These are phyloP conservation scores for Naumovozyma castellii DNA, from an alignment of 805 yeast species.

Conservation along the genomic window DNA sequence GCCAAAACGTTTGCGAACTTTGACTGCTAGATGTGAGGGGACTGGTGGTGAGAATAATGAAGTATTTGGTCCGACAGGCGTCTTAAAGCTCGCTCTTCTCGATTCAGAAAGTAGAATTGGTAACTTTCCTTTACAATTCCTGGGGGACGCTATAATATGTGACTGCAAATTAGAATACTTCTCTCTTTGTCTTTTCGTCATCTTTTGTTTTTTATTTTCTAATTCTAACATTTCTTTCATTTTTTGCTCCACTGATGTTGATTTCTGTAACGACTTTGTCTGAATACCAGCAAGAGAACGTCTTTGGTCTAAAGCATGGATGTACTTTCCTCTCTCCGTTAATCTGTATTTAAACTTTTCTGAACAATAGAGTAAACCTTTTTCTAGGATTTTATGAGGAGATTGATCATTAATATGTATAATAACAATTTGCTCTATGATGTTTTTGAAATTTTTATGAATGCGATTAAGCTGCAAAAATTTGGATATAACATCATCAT, in stretches of 20 bases:
- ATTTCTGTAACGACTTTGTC: conserved; percentile 5
- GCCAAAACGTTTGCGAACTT: conserved; percentile 11
- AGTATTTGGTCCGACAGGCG: conserved; percentile 16
- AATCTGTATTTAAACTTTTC: conserved; percentile 18
- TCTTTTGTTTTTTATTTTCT: conserved; percentile 15
- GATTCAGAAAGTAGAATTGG: conserved; percentile 26
- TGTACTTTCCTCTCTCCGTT: conserved; percentile 30
- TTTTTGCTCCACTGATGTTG: conserved; percentile 20
- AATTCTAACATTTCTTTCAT: conserved; percentile 21
- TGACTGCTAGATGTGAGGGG: conserved; percentile 25
- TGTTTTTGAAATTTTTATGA: conserved; percentile 23
- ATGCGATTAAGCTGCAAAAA: conserved; percentile 23
- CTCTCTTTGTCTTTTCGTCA: conserved; percentile 7
- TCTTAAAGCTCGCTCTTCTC: conserved; percentile 18
- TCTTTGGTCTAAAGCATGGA: conserved; percentile 11
- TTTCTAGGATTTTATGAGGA: conserved; percentile 25
- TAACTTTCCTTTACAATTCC: conserved; percentile 19
- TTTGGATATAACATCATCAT: conserved; percentile 9
- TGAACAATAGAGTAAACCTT: conserved; percentile 23
- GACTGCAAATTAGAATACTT: conserved; percentile 21
- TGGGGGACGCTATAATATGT: conserved; percentile 26
- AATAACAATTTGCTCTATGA: conserved; percentile 21
- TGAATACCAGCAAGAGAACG: conserved; percentile 12
- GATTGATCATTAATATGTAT: conserved; percentile 23
- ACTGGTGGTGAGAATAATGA: conserved; percentile 14